Percentiles rank a stretch among this genome's conserved stretches.
These are phyloP conservation scores for Yamadazyma jaroonii DNA, from an alignment of 1,139 yeast genomes.

Conservation along the genomic window DNA sequence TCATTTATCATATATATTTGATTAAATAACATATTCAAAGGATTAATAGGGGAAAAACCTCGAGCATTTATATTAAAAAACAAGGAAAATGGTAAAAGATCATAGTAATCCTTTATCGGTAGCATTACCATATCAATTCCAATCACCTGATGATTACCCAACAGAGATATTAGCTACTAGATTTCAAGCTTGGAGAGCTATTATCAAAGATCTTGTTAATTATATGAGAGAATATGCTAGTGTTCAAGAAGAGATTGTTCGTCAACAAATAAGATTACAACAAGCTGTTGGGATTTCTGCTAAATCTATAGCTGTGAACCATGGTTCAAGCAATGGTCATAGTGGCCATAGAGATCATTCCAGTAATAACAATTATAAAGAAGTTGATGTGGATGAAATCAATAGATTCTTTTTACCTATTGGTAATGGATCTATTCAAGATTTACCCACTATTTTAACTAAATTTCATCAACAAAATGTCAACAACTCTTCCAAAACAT, in stretches of 20 bases:
- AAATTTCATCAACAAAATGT: constrained; percentile 77
- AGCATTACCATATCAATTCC: constrained; percentile 35
- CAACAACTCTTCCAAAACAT: constrained; percentile 58
- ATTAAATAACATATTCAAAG: not conserved
- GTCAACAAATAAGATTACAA: constrained; percentile 78
- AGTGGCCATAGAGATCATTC: constrained; percentile 4
- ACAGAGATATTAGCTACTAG: constrained; percentile 83
- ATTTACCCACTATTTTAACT: constrained; percentile 70
- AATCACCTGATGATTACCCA: constrained; percentile 48
- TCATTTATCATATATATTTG: too few relatives aligned
- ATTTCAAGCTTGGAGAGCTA: constrained; percentile 81
- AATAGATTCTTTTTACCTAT: constrained; percentile 61
- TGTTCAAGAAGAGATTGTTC: constrained; percentile 82
- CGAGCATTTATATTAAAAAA: not conserved
- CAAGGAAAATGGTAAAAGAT: constrained; percentile 14
- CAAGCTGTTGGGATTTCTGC: constrained; percentile 60
- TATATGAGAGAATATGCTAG: constrained; percentile 79
- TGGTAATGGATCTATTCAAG: constrained; percentile 82
- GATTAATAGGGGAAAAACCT: not conserved
- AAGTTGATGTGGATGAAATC: constrained; percentile 35
- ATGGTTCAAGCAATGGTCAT: constrained; percentile 3
- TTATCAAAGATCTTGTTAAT: constrained; percentile 68
- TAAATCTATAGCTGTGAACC: constrained; percentile 15
- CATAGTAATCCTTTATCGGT: constrained; percentile 38
- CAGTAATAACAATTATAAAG: constrained; percentile 13